These are phyloP conservation scores for Salix viminalis DNA, from an alignment of 345 rosid species.

Conservation along the genomic window DNA sequence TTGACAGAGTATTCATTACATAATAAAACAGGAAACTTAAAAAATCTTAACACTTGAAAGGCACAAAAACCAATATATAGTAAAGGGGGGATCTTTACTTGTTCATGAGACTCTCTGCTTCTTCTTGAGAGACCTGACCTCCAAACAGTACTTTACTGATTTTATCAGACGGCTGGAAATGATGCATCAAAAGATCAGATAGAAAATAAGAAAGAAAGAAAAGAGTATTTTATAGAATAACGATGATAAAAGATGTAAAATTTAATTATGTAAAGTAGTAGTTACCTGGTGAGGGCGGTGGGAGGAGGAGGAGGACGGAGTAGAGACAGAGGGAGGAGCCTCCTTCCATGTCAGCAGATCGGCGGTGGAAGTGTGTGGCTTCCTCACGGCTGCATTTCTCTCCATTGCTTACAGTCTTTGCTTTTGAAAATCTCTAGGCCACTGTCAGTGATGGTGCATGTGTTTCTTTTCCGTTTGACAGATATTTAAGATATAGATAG, in stretches of 20 bases:
- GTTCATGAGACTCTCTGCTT: constrained; percentile 68
- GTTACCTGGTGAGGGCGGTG: constrained; percentile 74
- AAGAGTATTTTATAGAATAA: background rate
- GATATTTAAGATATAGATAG: background rate
- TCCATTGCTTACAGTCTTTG: constrained; percentile 41
- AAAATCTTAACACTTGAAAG: background rate
- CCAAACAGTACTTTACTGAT: constrained; percentile 94
- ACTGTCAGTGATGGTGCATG: background rate
- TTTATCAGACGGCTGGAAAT: constrained; percentile 83
- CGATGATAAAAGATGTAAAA: background rate
- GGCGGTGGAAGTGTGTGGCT: constrained; percentile 75
- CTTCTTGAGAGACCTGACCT: constrained; percentile 95
- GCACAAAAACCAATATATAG: background rate
- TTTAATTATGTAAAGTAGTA: too few species aligned
- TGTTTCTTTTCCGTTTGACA: background rate
- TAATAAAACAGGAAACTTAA: background rate
- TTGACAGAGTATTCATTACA: background rate
- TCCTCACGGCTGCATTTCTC: constrained; percentile 69
- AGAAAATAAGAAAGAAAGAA: background rate
- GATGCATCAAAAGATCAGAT: constrained; percentile 1
- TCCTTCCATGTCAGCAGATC: constrained; percentile 91
- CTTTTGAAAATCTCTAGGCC: background rate
- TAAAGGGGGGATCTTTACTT: constrained; percentile 54
- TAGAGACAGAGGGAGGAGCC: constrained; percentile 44
- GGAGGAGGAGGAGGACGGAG: constrained; percentile 33